Base-by-base conservation (phyloP, 2,329 filamentous ascomycete species). In the Microsporum canis region DNA sequence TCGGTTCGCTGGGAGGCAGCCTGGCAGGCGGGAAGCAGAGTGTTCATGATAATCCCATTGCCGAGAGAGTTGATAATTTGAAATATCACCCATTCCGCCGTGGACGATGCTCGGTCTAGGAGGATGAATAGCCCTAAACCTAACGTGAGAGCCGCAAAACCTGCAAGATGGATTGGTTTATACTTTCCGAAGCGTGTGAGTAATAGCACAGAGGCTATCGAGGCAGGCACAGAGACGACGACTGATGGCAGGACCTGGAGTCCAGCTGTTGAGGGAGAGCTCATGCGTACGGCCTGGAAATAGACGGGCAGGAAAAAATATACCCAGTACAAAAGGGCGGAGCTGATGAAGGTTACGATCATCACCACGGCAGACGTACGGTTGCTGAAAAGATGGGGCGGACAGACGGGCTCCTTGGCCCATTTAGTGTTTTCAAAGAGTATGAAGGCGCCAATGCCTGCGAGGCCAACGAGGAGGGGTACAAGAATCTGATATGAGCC, bases 341-440 rank as follows among this genome's bases (percentile, higher is more conserved):
- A 60, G 6, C 76, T 65, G 3, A 77, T 61, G 3, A 69, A 68
- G 45, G 76, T 69, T 1, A 79, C 58, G 59, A 78, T 76, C 1
- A 71, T 74, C 8, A 71, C 63, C 3, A 70, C 58, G 57, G 72
- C 74, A 0, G 67, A 67, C 10, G 77, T 79, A 2, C 75, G 71
- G 65, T 77, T 78, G 0, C 65, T 68, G 66, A 82, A 80, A 34
- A 82, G 70, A 27, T 69, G 67, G 0, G 70, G 68, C 1, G 78
- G 77, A 63, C 81, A 75, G 17, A 75, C 72, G 0, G 72, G 69
- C 56, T 75, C 68, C 51, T n/a, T 31, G 31, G 23, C 31, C 33
- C 58, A 55, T 29, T 38, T 12, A n/a, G 51, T 57, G 7, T 49
- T 41, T 56, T 62, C 57, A 17, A 62, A 59, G 31, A 58, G 23